Percentiles rank a stretch among this genome's conserved stretches.
phyloP scores from a whole-genome alignment of 1,139 yeast genomes.

The Lodderomyces margitis region DNA sequence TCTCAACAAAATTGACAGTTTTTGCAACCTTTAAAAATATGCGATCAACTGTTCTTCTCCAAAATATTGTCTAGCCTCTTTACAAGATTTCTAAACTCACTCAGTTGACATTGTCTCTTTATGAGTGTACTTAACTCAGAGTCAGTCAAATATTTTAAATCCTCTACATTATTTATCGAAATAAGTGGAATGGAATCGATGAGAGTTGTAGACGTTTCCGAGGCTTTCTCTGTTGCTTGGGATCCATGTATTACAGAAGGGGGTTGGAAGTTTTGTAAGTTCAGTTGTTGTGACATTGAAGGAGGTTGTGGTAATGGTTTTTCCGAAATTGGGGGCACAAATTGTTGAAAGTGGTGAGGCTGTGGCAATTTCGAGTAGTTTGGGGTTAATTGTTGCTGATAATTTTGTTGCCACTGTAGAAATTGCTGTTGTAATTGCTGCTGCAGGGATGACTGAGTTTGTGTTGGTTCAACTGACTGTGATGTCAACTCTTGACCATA shows the following conservation, averaged over 20 bases:
- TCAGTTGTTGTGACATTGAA: neutral
- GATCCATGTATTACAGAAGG: too few species aligned
- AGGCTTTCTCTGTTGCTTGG: neutral
- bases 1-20: too few species aligned
- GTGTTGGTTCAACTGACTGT: neutral
- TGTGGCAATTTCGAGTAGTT: neutral
- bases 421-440: constrained; percentile 1
- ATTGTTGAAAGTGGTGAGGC: neutral
- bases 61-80: constrained; percentile 13
- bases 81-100: constrained; percentile 12
- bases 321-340: neutral
- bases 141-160: constrained; percentile 15
- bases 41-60: neutral
- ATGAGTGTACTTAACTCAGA: constrained; percentile 14
- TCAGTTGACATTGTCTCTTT: constrained; percentile 11
- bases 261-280: neutral
- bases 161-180: constrained; percentile 7
- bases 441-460: neutral
- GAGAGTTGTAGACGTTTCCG: neutral
- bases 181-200: constrained; percentile 4
- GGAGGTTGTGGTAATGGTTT: neutral
- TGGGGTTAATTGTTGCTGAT: too few species aligned
- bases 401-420: constrained; percentile 2
- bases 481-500: neutral
- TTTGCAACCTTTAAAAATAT: neutral